Evolutionary conservation across 257 asterid genomes (phyloP).

Genomic region (Nicotiana tomentosiformis): DNA sequence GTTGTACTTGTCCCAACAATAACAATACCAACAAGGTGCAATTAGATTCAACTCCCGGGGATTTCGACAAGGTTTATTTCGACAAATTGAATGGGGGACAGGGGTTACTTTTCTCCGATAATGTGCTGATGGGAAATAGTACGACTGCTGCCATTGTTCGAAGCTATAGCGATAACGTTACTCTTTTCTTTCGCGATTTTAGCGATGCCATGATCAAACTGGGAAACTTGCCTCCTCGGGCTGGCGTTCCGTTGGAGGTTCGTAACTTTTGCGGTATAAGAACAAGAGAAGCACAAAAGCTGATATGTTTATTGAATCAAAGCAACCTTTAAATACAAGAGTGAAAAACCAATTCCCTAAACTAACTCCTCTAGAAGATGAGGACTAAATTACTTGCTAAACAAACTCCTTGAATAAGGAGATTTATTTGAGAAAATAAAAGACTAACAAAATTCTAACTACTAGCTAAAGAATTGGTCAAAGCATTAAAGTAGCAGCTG

Average conservation of each 20-base stretch:
- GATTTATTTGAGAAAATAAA: no score
- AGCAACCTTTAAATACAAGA: no score
- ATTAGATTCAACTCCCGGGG: neutral
- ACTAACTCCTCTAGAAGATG: no score
- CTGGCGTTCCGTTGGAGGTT: neutral
- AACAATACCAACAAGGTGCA: neutral
- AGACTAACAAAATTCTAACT: no score
- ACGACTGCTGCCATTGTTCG: neutral
- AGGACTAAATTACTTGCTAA: no score
- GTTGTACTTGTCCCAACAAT: neutral
- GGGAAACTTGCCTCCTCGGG: neutral
- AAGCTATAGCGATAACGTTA: neutral
- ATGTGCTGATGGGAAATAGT: neutral
- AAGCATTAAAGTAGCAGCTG: no score
- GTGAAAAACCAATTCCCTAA: no score
- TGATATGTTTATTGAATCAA: no score
- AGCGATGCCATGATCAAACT: neutral
- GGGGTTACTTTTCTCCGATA: neutral
- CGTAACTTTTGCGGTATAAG: neutral
- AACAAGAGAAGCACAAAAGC: no score
- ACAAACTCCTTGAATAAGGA: no score
- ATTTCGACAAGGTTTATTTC: neutral
- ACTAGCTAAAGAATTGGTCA: no score
- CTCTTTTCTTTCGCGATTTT: neutral
- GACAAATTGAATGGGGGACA: neutral